Conservation (phyloP, 176 grass and related monocot species). For the Musa acuminata region DNA sequence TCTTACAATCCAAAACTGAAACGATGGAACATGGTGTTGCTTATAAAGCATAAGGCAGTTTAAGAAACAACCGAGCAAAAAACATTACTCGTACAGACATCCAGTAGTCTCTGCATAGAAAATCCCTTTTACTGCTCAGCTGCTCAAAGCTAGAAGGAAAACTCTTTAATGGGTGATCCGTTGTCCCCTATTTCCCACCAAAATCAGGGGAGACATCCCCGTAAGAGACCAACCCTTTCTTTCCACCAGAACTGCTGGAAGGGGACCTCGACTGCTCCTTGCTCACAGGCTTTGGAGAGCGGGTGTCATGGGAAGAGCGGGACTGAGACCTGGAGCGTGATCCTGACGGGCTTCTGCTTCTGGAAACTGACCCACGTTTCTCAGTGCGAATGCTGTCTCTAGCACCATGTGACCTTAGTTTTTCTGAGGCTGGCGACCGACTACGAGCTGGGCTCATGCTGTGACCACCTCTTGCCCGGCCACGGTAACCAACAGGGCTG, state of each 20-base stretch:
- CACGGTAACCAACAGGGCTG: conserved; percentile 47
- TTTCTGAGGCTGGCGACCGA: conserved; percentile 49
- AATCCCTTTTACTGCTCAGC: neutral
- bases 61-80: neutral
- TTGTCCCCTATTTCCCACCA: neutral
- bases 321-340: conserved; percentile 1
- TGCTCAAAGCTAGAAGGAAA: neutral
- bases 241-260: conserved; percentile 65
- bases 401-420: conserved; percentile 34
- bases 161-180: neutral
- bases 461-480: conserved; percentile 45
- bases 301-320: conserved; percentile 49
- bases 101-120: neutral
- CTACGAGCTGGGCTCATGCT: conserved; percentile 56
- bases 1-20: neutral
- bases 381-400: conserved; percentile 7
- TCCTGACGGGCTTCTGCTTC: conserved; percentile 64
- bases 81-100: neutral
- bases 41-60: neutral
- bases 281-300: conserved; percentile 43
- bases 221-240: conserved; percentile 86
- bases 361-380: conserved; percentile 40
- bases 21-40: neutral
- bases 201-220: conserved; percentile 73
- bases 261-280: conserved; percentile 41